A percentile compares a stretch with the other conserved stretches of the same genome.
Evolutionary conservation across 2,329 filamentous ascomycete genomes (phyloP).

Genomic region (Seiridium unicorne): DNA sequence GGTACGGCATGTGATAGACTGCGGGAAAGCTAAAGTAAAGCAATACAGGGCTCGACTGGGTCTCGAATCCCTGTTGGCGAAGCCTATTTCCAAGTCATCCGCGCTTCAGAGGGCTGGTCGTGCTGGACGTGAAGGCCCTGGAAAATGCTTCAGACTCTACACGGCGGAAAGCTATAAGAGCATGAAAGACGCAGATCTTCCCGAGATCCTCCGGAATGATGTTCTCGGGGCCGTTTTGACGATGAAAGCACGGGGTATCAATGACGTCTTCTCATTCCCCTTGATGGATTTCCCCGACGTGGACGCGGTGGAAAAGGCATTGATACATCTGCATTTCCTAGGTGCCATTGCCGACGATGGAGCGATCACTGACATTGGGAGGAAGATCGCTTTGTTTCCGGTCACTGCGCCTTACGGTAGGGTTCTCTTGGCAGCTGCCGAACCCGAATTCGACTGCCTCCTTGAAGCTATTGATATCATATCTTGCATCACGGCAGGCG

Average conservation of each 20-base stretch:
- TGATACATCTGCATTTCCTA: conserved; percentile 77
- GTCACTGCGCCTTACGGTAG: conserved; percentile 78
- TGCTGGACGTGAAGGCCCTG: conserved; percentile 87
- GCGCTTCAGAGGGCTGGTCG: conserved; percentile 89
- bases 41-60: conserved; percentile 82
- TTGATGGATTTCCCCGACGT: conserved; percentile 78
- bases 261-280: conserved; percentile 79
- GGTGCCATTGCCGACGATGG: conserved; percentile 72
- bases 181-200: conserved; percentile 72
- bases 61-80: conserved; percentile 86
- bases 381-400: conserved; percentile 78
- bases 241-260: conserved; percentile 88
- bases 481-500: conserved; percentile 60
- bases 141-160: conserved; percentile 87
- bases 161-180: conserved; percentile 72
- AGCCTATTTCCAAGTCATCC: conserved; percentile 89
- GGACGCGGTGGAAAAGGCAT: conserved; percentile 76
- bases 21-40: conserved; percentile 92
- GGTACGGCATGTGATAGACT: conserved; percentile 87
- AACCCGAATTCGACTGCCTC: conserved; percentile 69
- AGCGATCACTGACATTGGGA: conserved; percentile 70
- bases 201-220: conserved; percentile 90
- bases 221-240: conserved; percentile 82
- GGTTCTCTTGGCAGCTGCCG: conserved; percentile 77
- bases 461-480: conserved; percentile 84